phyloP scores from a whole-genome alignment of 2,329 filamentous ascomycete genomes.

The Diplodia sapinea region DNA sequence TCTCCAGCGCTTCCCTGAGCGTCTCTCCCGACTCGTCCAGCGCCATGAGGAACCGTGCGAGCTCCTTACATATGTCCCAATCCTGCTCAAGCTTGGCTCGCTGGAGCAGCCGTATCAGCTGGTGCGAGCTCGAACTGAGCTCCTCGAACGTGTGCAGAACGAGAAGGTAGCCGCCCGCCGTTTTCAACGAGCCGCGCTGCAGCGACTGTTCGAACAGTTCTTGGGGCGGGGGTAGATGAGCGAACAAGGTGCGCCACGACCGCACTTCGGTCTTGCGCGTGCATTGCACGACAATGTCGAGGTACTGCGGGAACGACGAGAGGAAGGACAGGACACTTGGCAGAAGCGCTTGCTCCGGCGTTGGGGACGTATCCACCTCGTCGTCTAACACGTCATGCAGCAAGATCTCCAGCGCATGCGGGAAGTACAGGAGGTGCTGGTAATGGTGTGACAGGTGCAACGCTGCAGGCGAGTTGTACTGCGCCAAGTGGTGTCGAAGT shows the following conservation, averaged over 20 bases:
- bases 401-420: slow-evolving; percentile 89
- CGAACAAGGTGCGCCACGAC: slow-evolving; percentile 93
- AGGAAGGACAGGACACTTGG: slow-evolving; percentile 61
- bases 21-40: slow-evolving; percentile 86
- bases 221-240: slow-evolving; percentile 85
- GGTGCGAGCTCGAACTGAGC: slow-evolving; percentile 67
- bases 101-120: slow-evolving; percentile 79
- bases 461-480: slow-evolving; percentile 79
- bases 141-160: slow-evolving; percentile 82
- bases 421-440: slow-evolving; percentile 85
- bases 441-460: slow-evolving; percentile 84
- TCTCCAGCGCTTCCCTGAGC: slow-evolving; percentile 72
- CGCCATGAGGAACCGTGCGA: slow-evolving; percentile 92
- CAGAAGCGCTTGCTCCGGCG: slow-evolving; percentile 56
- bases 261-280: slow-evolving; percentile 95
- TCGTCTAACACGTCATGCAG: slow-evolving; percentile 93
- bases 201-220: slow-evolving; percentile 94
- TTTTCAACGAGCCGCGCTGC: slow-evolving; percentile 84
- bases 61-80: slow-evolving; percentile 94
- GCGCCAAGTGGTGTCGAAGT: slow-evolving; percentile 76
- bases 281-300: slow-evolving; percentile 95
- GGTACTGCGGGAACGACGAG: slow-evolving; percentile 71
- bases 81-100: slow-evolving; percentile 83
- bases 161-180: slow-evolving; percentile 93
- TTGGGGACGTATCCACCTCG: slow-evolving; percentile 75